Evolutionary conservation across 257 asterid genomes (phyloP).

Genomic region (Paraleonurus japonicus): DNA sequence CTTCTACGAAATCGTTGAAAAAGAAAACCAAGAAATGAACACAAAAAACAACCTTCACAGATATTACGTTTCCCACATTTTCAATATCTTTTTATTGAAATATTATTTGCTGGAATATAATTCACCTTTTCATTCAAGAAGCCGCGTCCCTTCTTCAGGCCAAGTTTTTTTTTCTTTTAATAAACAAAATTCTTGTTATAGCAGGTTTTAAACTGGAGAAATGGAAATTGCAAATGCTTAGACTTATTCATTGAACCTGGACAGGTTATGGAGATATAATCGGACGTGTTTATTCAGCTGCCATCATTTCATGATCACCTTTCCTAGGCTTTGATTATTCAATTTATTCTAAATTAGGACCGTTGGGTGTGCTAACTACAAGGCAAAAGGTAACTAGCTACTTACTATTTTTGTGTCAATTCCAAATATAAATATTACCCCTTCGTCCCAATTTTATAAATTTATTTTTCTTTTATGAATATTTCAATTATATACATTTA

Average conservation of each 20-base stretch:
- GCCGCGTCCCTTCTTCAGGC: background rate
- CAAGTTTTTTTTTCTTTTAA: background rate
- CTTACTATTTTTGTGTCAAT: conserved; percentile 18
- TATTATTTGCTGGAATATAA: background rate
- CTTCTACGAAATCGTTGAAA: background rate
- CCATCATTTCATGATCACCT: conserved; percentile 13
- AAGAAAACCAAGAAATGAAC: too few species aligned
- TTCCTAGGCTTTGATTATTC: conserved; percentile 8
- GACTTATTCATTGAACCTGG: conserved; percentile 43
- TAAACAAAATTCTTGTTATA: background rate
- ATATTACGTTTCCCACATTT: too few species aligned
- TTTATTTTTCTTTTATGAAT: too few species aligned
- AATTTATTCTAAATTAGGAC: conserved; percentile 28
- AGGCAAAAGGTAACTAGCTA: conserved; percentile 29
- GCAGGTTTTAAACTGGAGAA: conserved; percentile 6
- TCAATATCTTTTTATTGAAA: background rate
- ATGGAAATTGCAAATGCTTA: background rate
- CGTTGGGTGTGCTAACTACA: conserved; percentile 40
- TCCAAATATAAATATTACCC: background rate
- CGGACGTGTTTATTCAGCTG: background rate
- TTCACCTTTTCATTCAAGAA: background rate
- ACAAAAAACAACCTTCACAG: too few species aligned
- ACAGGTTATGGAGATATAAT: conserved; percentile 22
- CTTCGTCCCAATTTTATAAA: too few species aligned
- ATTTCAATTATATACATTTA: too few species aligned